Percentiles rank a stretch among this genome's conserved stretches.
These are phyloP conservation scores for Colletotrichum sidae DNA, from an alignment of 2,329 filamentous ascomycete genomes.

Conservation along the genomic window DNA sequence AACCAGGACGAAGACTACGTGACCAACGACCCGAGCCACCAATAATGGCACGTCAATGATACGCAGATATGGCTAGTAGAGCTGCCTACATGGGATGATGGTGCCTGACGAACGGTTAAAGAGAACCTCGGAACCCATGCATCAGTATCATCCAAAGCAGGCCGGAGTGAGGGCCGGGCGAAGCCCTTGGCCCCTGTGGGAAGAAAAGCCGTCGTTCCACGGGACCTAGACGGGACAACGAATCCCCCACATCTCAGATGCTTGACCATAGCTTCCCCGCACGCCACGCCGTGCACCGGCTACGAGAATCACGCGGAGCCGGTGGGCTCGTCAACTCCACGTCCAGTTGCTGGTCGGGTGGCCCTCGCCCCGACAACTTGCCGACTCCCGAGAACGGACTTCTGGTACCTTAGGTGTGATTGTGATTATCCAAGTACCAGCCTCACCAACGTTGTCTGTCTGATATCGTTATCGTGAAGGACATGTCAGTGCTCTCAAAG, in stretches of 20 bases:
- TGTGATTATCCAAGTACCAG: too few relatives aligned
- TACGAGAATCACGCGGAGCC: slow-evolving; percentile 8
- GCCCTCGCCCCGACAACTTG: background rate
- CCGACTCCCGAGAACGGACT: slow-evolving; percentile 1
- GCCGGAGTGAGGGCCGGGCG: background rate
- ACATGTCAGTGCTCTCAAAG: too few relatives aligned
- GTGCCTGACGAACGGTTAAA: slow-evolving; percentile 31
- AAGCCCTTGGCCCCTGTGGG: slow-evolving; percentile 10
- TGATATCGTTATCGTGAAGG: too few relatives aligned
- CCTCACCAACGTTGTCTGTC: too few relatives aligned
- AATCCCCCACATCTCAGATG: slow-evolving; percentile 14
- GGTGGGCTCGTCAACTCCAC: slow-evolving; percentile 16
- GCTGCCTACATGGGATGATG: slow-evolving; percentile 14
- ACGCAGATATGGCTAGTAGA: slow-evolving; percentile 11
- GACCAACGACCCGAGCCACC: slow-evolving; percentile 15
- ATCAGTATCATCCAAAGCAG: background rate
- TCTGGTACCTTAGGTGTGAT: background rate
- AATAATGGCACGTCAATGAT: slow-evolving; percentile 14
- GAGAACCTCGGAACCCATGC: slow-evolving; percentile 6
- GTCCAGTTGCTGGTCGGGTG: background rate
- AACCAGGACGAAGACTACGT: slow-evolving; percentile 9
- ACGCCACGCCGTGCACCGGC: slow-evolving; percentile 3
- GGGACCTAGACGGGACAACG: background rate
- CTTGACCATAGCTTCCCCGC: slow-evolving; percentile 28
- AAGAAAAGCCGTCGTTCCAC: slow-evolving; percentile 22